A percentile compares a stretch with the other conserved stretches of the same genome.
Evolutionary conservation across 352 stramenopile species (phyloP).

Genomic region (Phytophthora sojae): DNA sequence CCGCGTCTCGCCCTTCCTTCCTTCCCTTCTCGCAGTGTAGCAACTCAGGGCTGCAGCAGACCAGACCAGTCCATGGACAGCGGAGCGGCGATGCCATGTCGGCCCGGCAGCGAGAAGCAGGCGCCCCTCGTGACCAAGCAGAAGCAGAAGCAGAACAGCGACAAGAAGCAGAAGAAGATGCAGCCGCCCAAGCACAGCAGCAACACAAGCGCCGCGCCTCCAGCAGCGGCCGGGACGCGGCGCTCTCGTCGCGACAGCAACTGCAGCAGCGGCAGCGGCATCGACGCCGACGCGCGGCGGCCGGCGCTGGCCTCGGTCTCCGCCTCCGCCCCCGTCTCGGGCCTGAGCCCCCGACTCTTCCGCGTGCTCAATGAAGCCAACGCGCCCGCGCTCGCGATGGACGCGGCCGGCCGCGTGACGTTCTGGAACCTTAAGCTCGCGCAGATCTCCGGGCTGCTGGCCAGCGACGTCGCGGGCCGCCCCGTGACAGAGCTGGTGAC

Average conservation of each 20-base stretch:
- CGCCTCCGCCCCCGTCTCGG: background rate
- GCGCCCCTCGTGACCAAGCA: no score
- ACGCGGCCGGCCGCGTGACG: constrained; percentile 50
- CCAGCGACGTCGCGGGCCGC: constrained; percentile 37
- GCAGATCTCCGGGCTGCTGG: constrained; percentile 44
- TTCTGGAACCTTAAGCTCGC: constrained; percentile 75
- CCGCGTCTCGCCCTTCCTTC: background rate
- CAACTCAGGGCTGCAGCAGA: no score
- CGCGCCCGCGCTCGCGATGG: constrained; percentile 56
- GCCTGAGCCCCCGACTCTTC: constrained; percentile 35
- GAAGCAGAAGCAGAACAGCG: background rate
- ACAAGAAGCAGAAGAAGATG: background rate
- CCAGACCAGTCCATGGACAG: constrained; percentile 16
- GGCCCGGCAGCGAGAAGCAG: constrained; percentile 1
- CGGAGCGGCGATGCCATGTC: constrained; percentile 6
- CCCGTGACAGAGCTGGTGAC: constrained; percentile 48
- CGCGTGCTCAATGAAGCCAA: constrained; percentile 64
- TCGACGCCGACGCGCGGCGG: constrained; percentile 21
- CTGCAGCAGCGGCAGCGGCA: constrained; percentile 24
- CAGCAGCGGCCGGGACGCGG: constrained; percentile 13
- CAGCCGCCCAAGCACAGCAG: constrained; percentile 6
- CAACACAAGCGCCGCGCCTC: background rate
- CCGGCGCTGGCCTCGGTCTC: constrained; percentile 1
- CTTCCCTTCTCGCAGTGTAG: background rate
- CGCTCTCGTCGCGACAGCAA: constrained; percentile 29